These are phyloP conservation scores for Dittrichia graveolens DNA, from an alignment of 129 eudicot species.

Conservation along the genomic window DNA sequence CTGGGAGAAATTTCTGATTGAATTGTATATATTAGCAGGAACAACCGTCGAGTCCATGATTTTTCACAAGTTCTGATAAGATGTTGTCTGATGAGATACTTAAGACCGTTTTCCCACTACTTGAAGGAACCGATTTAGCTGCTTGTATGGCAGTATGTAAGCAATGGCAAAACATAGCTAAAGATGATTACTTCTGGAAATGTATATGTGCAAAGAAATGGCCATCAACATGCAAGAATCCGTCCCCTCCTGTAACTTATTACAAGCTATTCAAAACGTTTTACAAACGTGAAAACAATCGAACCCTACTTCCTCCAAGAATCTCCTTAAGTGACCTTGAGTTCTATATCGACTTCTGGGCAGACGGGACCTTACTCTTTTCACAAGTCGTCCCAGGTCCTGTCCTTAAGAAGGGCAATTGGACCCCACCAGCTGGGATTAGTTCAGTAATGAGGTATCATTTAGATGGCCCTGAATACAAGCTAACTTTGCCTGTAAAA, in stretches of 20 bases:
- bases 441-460: conserved; percentile 52
- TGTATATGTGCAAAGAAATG: conserved; percentile 79
- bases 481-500: conserved; percentile 75
- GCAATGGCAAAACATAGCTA: conserved; percentile 78
- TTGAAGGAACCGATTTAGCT: conserved; percentile 79
- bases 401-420: conserved; percentile 49
- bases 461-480: conserved; percentile 76
- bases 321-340: conserved; percentile 74
- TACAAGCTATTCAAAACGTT: conserved; percentile 57
- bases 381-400: conserved; percentile 84
- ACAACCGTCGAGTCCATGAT: conserved; percentile 2
- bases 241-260: conserved; percentile 57
- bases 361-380: conserved; percentile 56
- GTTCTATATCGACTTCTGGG: conserved; percentile 84
- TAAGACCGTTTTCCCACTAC: conserved; percentile 77
- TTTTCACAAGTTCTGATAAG: conserved; percentile 5
- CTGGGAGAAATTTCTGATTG: neutral
- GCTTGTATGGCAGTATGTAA: conserved; percentile 75
- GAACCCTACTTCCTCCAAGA: conserved; percentile 66
- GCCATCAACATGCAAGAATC: conserved; percentile 77
- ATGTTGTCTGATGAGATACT: conserved; percentile 64
- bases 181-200: conserved; percentile 90
- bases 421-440: conserved; percentile 68
- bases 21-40: conserved; percentile 33
- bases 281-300: conserved; percentile 54